Percentiles rank a stretch among this genome's conserved stretches.
Evolutionary conservation across 768 basidiomycete species (phyloP).

Genomic region (Tylopilus sp.): DNA sequence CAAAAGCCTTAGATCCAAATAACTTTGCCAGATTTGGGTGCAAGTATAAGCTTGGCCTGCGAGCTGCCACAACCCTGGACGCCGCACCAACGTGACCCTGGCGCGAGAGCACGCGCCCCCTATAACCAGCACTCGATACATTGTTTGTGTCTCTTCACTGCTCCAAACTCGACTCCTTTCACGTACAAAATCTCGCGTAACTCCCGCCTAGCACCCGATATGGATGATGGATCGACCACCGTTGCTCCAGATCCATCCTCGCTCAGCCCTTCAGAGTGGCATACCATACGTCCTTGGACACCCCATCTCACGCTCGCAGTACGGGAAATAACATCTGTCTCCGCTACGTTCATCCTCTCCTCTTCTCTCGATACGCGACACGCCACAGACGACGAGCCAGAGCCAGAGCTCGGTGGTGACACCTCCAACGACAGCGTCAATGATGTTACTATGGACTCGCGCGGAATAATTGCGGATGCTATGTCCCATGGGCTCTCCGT

Average conservation of each 20-base stretch:
- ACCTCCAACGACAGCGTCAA: conserved; percentile 37
- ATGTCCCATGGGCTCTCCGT: conserved; percentile 74
- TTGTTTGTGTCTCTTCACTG: not conserved
- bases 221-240: conserved; percentile 15
- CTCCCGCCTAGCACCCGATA: conserved; percentile 5
- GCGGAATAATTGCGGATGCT: conserved; percentile 58
- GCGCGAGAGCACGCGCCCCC: not conserved
- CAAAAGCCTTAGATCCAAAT: conserved; percentile 24
- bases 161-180: not conserved
- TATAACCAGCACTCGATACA: not conserved
- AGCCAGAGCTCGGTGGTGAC: conserved; percentile 30
- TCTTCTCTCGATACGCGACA: conserved; percentile 40
- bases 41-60: not conserved
- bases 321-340: conserved; percentile 81
- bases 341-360: conserved; percentile 70
- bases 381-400: conserved; percentile 13
- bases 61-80: not conserved
- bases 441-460: conserved; percentile 29
- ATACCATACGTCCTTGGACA: conserved; percentile 72
- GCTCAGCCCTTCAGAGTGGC: conserved; percentile 46
- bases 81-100: not conserved
- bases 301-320: conserved; percentile 69
- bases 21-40: conserved; percentile 7
- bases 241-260: conserved; percentile 12
- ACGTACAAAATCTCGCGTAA: not conserved